Base-by-base conservation (phyloP, 768 basidiomycete species). In the Aureoboletus auriporus region DNA sequence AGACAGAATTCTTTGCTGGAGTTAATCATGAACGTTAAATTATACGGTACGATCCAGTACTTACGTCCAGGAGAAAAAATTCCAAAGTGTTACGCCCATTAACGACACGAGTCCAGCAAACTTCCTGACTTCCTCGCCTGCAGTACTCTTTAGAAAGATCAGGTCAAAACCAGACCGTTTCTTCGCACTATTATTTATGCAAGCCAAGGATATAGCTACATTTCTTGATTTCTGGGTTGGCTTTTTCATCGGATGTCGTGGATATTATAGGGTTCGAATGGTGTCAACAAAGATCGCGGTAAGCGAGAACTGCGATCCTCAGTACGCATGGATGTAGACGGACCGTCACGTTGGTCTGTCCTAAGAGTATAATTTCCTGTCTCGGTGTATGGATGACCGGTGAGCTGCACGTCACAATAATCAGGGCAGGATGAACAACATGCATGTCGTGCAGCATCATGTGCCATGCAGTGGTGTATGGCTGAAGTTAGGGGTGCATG, bases 301-400 rank as follows among this genome's bases (percentile, higher is more conserved):
- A 43, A 49, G 17, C 38, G 50, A 42, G 49, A 43, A 14, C 69
- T 63, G 39, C 67, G 69, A 52, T n/a, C n/a, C n/a, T n/a, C n/a
- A n/a, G n/a, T n/a, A n/a, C n/a, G n/a, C n/a, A 88, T 71, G 36
- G 66, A 73, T 8, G 75, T 62, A 1, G 86, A 85, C 12, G 86
- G 70, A 8, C n/a, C n/a, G n/a, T 80, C 84, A 56, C 86, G 79
- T n/a, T 74, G 69, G 59, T 87, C 86, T 46, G 74, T 74, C 8
- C 72, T 65, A 23, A 86, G 69, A 49, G 75, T 72, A 58, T 84
- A 88, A 7, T 65, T 60, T n/a, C 84, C 86, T 10, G 73, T 58
- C 52, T 74, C 69, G 39, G 56, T 50, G 30, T 62, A 66, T 5
- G 49, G 55, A 39, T 64, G 57, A 8, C 52, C 36, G 3, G 65